Evolutionary conservation across 1,284 basidiomycete genomes (phyloP).

Genomic region (Cutaneotrichosporon cavernicola): DNA sequence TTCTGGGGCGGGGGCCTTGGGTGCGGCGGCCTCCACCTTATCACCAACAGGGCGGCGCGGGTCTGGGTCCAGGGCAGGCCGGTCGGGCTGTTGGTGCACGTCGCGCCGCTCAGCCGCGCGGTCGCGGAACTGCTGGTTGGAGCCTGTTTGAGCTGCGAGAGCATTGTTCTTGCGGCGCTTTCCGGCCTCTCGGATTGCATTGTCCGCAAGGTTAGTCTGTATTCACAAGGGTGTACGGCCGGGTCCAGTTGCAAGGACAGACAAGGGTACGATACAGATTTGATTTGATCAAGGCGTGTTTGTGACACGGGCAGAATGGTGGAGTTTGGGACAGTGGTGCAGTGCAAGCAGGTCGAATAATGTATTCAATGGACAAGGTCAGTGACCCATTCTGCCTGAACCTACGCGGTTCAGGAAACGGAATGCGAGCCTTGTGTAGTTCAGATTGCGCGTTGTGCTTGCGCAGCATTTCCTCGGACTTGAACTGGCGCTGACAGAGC

Average conservation of each 20-base stretch:
- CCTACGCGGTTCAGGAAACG: constrained; percentile 34
- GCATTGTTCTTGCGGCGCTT: constrained; percentile 64
- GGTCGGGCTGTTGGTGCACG: constrained; percentile 84
- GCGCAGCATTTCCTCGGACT: constrained; percentile 73
- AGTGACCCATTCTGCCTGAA: constrained; percentile 31
- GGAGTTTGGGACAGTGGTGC: constrained; percentile 3
- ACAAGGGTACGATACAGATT: constrained; percentile 8
- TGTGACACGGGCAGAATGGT: not conserved
- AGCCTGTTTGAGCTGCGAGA: constrained; percentile 42
- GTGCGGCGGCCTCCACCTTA: not conserved
- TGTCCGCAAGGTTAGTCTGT: constrained; percentile 78
- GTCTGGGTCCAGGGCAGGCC: constrained; percentile 58
- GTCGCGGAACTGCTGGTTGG: constrained; percentile 71
- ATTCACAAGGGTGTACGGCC: constrained; percentile 17
- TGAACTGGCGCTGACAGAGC: constrained; percentile 88
- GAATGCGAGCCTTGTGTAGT: constrained; percentile 76
- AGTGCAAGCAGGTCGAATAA: not conserved
- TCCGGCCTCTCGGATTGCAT: constrained; percentile 67
- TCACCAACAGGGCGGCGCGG: constrained; percentile 58
- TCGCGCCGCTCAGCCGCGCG: constrained; percentile 82
- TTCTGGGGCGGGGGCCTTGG: constrained; percentile 56
- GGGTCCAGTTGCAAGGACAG: constrained; percentile 8
- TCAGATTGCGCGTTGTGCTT: constrained; percentile 87
- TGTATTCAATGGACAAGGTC: constrained; percentile 22
- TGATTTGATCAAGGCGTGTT: not conserved